A percentile compares a stretch with the other conserved stretches of the same genome.
Evolutionary conservation across 2,329 filamentous ascomycete species (phyloP).

Genomic region (Calonectria honghensis): DNA sequence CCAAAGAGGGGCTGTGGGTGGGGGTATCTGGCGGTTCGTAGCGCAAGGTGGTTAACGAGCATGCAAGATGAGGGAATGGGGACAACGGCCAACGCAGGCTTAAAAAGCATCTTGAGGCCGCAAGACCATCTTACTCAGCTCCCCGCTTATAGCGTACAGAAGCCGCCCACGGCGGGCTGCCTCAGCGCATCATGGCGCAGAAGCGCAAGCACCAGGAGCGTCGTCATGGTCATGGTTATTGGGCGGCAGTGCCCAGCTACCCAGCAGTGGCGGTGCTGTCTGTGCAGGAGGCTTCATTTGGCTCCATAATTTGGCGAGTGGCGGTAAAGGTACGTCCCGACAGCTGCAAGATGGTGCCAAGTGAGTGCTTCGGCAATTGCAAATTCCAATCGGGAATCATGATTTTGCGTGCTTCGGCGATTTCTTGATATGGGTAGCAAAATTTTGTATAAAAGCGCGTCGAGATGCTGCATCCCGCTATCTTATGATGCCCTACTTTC

Average conservation of each 20-base stretch:
- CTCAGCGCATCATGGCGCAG: constrained; percentile 32
- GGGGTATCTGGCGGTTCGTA: constrained; percentile 14
- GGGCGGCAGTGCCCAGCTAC: constrained; percentile 27
- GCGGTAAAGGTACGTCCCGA: constrained; percentile 21
- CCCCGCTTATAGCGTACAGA: constrained; percentile 26
- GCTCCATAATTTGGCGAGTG: constrained; percentile 26
- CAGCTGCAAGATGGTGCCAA: not conserved
- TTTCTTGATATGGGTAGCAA: constrained; percentile 4
- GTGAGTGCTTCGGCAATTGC: constrained; percentile 6
- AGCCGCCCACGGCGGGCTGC: constrained; percentile 23
- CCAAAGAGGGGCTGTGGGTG: constrained; percentile 24
- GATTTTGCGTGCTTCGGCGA: not conserved
- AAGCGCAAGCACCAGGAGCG: constrained; percentile 17
- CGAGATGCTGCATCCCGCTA: not conserved
- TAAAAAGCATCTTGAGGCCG: constrained; percentile 15
- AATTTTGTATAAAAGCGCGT: not conserved
- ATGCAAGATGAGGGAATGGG: constrained; percentile 17
- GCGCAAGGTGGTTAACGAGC: not conserved
- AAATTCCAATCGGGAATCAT: not conserved
- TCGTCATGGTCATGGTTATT: constrained; percentile 39
- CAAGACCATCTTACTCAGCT: constrained; percentile 41
- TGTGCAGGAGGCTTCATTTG: constrained; percentile 30
- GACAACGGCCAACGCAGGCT: not conserved
- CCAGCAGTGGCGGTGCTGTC: constrained; percentile 32
- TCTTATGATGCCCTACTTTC: not conserved